Base-by-base conservation (phyloP, 1,139 yeast genomes). In the Meyerozyma elateridarum region DNA sequence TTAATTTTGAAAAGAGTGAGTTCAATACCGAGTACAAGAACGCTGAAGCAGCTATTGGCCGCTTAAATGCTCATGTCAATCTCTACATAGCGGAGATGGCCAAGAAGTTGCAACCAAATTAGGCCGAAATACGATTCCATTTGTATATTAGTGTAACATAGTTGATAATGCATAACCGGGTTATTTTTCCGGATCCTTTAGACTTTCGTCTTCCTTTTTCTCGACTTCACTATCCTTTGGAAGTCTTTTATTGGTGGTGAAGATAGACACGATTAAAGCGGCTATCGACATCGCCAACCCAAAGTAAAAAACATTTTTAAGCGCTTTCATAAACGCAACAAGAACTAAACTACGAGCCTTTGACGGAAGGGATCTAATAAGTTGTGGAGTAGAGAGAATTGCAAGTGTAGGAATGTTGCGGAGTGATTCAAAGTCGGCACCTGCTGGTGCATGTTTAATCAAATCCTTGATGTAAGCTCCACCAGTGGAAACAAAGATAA, bases 21-120 rank as follows among this genome's bases (percentile, higher is more conserved):
- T 72, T 71, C 38, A 79, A 77, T 37, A 52, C 51, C 28, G 89
- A 82, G 41, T 66, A 70, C 36, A 64, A 71, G 36, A 73, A 66
- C 24, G 69, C 79, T 8, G 73, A 70, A 35, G 49, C 64, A 31
- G 83, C 79, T 42, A 64, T 78, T 24, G 71, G 72, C 21, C 64
- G 70, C 37, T 60, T 82, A 36, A 73, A 73, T 44, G 60, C 73
- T 3, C 81, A 74, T 41, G 59, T 80, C 22, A 61, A 59, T 36
- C 44, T 61, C 29, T 76, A 76, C 44, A 43, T 76, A 38, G 57
- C 56, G 34, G 78, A 73, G 37, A 65, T 76, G 59, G 63, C 61
- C 28, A 63, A 60, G 44, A 54, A 63, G 37, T 51, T 45, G 66
- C 31, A 41, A 45, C 15, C 22, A 45, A 43, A 20, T n/a, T 9